Base-by-base conservation (phyloP, 2,329 filamentous ascomycete genomes). In the Blastomyces gilchristii region DNA sequence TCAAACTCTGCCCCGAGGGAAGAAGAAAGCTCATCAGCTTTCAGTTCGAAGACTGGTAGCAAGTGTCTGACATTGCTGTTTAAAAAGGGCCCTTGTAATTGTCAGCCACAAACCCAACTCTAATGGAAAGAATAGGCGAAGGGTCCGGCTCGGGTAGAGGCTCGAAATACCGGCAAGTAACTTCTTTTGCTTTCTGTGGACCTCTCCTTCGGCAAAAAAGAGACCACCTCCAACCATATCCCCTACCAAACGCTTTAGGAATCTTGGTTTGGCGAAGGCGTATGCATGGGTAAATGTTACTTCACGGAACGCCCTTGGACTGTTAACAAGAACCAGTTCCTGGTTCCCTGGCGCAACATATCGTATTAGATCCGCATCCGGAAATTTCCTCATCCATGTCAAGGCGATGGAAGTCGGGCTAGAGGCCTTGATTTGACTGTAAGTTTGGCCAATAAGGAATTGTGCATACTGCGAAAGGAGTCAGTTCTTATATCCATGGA, bases 181-280 rank as follows among this genome's bases (percentile, higher is more conserved):
- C 39, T 39, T 62, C 12, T 52, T 50, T n/a, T 62, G 60, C 8
- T 58, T 50, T 37, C 39, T 43, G 50, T 62, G 60, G 16, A 31
- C 41, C 4, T 62, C 60, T 1, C 60, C 60, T 50, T 62, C 60
- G 7, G 60, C 60, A 39, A 62, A 62, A 41, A 57, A 62, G 22
- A 62, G 25, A 14, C 60, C 60, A 3, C 43, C 39, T n/a, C 60
- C 60, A 16, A 58, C 31, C 41, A 58, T 47, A 1, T 31, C 52
- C 11, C 52, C 60, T 11, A 56, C 52, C 9, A 56, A 49, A 31
- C 60, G 60, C n/a, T 47, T 47, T 8, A 62, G 53, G 14, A 62
- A 62, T 25, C 18, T 34, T 28, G 60, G 60, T 25, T 62, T 62
- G 12, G 57, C 60, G 41, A 62, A 62, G 11, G 60, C 45, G 16